Evolutionary conservation across 2,329 filamentous ascomycete genomes (phyloP), one percentile per base, ranked within the genome.

Genomic region (Fusarium citri): DNA sequence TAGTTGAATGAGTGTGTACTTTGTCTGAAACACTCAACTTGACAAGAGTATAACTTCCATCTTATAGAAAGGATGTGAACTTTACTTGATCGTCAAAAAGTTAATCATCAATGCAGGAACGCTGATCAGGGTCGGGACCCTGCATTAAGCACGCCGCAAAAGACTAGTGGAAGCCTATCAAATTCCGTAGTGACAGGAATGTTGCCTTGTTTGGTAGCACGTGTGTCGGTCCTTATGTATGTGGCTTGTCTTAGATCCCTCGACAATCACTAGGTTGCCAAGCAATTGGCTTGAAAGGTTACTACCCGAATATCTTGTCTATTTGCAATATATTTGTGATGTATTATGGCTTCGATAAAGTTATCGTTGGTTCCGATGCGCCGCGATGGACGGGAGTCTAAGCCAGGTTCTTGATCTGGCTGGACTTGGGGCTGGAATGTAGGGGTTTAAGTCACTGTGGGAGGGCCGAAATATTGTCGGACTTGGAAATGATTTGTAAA

Each of bases 141-240:
- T 37, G 41, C 60, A 65, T 59, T 42, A 37, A 31, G 47, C 7
- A 31, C 57, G 60, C 62, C 60, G 60, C 51, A 65, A 65, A 28
- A 34, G 51, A 49, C 31, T 65, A 51, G 51, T 28, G 15, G 2
- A 15, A 31, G 28, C 4, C 20, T 9, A 45, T 42, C 45, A 31
- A 63, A 26, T 57, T 2, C 50, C 40, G 4, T 15, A n/a, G 3
- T 9, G 1, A 22, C 6, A 41, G 50, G 43, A 65, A 64, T 42
- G 40, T 18, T 42, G 6, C 18, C 49, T 42, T 9, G 12, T 41
- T 22, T 28, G 31, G 31, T 40, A 51, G 12, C 34, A 37, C 37
- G 14, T 26, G n/a, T 37, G 4, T 18, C 25, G 25, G 16, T 56
- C 56, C 11, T 3, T 47, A 37, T 65, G 51, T 37, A 65, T 12